phyloP scores from a whole-genome alignment of 805 yeast species.

The Kodamaea sagamina region DNA sequence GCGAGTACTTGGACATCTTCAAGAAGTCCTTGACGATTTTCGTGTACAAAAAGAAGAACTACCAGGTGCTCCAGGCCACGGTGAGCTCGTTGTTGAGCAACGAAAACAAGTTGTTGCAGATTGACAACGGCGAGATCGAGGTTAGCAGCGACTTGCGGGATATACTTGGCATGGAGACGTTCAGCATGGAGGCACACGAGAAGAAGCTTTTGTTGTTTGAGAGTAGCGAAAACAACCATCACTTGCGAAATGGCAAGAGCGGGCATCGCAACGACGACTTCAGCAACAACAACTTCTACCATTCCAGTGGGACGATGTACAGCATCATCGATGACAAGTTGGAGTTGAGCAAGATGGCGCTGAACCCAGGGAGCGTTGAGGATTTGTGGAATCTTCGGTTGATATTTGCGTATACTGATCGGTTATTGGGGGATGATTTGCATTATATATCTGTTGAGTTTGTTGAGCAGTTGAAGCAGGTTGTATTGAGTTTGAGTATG shows the following conservation, averaged over 20 bases:
- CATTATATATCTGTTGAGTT: slow-evolving; percentile 51
- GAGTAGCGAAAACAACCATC: slow-evolving; percentile 5
- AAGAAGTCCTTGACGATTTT: slow-evolving; percentile 48
- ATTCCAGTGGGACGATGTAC: slow-evolving; percentile 26
- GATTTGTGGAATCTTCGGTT: slow-evolving; percentile 66
- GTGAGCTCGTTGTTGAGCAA: slow-evolving; percentile 36
- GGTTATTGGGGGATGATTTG: slow-evolving; percentile 35
- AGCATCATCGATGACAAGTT: slow-evolving; percentile 54
- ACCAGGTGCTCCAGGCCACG: slow-evolving; percentile 37
- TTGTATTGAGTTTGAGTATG: slow-evolving; percentile 32
- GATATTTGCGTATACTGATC: slow-evolving; percentile 61
- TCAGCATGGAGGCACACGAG: slow-evolving; percentile 30
- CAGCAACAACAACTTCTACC: not conserved
- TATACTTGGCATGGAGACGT: slow-evolving; percentile 25
- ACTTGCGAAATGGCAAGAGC: not conserved
- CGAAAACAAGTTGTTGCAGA: slow-evolving; percentile 33
- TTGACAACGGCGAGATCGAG: slow-evolving; percentile 28
- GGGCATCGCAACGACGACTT: slow-evolving; percentile 1
- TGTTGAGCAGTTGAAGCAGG: slow-evolving; percentile 53
- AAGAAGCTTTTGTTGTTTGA: slow-evolving; percentile 33
- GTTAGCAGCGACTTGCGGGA: slow-evolving; percentile 27
- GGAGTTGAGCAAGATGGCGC: slow-evolving; percentile 49
- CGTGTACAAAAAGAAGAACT: slow-evolving; percentile 50
- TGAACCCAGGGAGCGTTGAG: slow-evolving; percentile 44
- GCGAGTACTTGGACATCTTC: slow-evolving; percentile 46